These are phyloP conservation scores for Moesziomyces sp. DNA, from an alignment of 1,284 basidiomycete species.

Conservation along the genomic window DNA sequence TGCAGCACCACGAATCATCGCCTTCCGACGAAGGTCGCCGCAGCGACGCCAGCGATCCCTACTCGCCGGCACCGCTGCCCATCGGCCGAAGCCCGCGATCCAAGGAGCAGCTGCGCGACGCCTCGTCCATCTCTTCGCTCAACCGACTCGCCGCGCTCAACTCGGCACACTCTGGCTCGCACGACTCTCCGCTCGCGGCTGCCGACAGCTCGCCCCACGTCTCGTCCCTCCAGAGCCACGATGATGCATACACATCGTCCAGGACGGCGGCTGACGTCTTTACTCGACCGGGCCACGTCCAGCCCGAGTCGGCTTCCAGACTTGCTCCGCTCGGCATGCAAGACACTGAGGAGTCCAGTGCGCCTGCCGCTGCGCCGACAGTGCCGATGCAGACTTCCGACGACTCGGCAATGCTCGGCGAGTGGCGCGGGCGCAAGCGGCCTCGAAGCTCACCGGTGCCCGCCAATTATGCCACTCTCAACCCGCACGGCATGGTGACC, in stretches of 20 bases:
- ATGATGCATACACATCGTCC: background rate
- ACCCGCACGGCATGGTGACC: conserved; percentile 13
- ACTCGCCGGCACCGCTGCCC: conserved; percentile 34
- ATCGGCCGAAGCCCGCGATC: conserved; percentile 36
- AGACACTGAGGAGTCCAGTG: background rate
- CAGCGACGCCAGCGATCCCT: conserved; percentile 29
- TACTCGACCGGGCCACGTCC: background rate
- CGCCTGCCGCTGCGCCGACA: background rate
- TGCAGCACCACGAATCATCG: conserved; percentile 24
- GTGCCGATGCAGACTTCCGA: conserved; percentile 1
- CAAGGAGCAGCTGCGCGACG: conserved; percentile 29
- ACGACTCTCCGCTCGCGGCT: background rate
- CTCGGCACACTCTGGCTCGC: background rate
- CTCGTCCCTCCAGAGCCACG: conserved; percentile 3
- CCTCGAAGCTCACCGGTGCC: conserved; percentile 31
- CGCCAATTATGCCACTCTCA: conserved; percentile 3
- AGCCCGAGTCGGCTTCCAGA: background rate
- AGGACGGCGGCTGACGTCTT: background rate
- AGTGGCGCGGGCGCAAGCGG: conserved; percentile 30
- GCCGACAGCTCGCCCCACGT: background rate
- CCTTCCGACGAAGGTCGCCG: conserved; percentile 12
- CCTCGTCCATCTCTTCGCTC: conserved; percentile 24
- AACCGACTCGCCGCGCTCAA: conserved; percentile 23
- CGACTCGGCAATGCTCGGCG: conserved; percentile 6
- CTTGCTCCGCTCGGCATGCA: background rate